Evolutionary conservation across 441 rosid species (phyloP), one percentile per base, ranked within the genome.

Genomic region (Populus hybrid): DNA sequence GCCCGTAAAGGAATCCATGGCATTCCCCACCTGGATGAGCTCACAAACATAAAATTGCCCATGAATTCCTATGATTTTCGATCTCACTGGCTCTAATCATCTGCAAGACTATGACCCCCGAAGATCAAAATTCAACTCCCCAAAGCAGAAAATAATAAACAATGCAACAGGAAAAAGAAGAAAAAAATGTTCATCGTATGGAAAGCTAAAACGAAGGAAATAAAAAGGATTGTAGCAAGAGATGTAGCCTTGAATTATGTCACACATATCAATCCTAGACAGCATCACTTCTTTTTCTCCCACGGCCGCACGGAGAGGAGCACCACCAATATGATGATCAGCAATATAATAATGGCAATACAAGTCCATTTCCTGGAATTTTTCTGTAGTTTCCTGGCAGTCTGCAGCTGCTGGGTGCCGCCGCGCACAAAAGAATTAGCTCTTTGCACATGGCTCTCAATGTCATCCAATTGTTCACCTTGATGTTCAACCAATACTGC

Each of bases 321-420:
- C n/a, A 93, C 97, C 40, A 88, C 88, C 26, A 91, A 68, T 10
- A 93, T 80, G 84, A 90, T 85, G 81, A 95, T 91, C 14, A 93
- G 82, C 89, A 95, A 75, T 4, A 95, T 24, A 38, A 77, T 88
- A 79, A 93, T 90, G 14, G 90, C 94, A 57, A 46, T 81, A 77
- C 96, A 93, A 54, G 94, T 89, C 98, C 98, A 95, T 84, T 92
- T 95, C 65, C 97, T 79, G 76, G 93, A 85, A 78, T 85, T 95
- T 80, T 88, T 93, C 96, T 93, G 98, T 50, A 77, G 85, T 57
- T 35, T 76, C 81, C 96, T 87, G 0, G 99, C 99, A 0, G 80
- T 85, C 16, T 88, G 90, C 42, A 95, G 80, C 64, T 64, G 72
- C 81, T 85, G 84, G 1, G 95, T 82, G 18, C 97, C 98, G 0